These are phyloP conservation scores for Aleurites moluccanus DNA, from an alignment of 441 rosid species.

Conservation along the genomic window DNA sequence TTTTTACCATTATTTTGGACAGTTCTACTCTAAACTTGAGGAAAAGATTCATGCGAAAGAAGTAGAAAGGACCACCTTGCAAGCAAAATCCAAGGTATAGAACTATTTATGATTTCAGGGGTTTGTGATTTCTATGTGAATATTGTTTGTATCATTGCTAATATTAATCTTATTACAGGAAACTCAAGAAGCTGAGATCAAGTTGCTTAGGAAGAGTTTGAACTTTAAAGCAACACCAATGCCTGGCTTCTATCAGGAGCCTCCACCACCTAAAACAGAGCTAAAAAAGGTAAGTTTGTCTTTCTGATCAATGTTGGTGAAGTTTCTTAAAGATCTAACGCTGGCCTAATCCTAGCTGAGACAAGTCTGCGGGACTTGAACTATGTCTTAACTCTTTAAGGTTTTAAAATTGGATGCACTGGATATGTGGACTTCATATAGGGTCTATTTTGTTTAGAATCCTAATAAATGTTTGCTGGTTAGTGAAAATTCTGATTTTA, in stretches of 20 bases:
- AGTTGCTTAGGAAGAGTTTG: constrained; percentile 87
- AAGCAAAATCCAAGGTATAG: constrained; percentile 88
- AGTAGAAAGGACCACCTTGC: constrained; percentile 65
- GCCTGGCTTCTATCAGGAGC: constrained; percentile 99
- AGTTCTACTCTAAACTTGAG: constrained; percentile 93
- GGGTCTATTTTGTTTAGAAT: neutral
- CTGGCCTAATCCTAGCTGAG: neutral
- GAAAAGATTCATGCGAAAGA: constrained; percentile 95
- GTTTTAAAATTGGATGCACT: neutral
- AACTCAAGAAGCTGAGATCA: constrained; percentile 94
- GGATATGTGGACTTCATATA: neutral
- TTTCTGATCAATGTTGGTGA: constrained; percentile 7
- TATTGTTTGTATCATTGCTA: constrained; percentile 9
- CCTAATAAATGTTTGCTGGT: neutral
- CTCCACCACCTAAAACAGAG: constrained; percentile 81
- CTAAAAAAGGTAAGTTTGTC: constrained; percentile 68
- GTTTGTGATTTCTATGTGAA: neutral
- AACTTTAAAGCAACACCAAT: constrained; percentile 95
- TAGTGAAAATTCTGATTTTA: neutral
- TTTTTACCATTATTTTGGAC: constrained; percentile 28
- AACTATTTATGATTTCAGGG: constrained; percentile 22
- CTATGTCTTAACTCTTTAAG: neutral
- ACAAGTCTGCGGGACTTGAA: neutral
- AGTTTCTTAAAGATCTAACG: neutral
- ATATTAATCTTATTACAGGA: constrained; percentile 52